Evolutionary conservation across 805 yeast species (phyloP).

Genomic region (Hanseniaspora clermontiae): DNA sequence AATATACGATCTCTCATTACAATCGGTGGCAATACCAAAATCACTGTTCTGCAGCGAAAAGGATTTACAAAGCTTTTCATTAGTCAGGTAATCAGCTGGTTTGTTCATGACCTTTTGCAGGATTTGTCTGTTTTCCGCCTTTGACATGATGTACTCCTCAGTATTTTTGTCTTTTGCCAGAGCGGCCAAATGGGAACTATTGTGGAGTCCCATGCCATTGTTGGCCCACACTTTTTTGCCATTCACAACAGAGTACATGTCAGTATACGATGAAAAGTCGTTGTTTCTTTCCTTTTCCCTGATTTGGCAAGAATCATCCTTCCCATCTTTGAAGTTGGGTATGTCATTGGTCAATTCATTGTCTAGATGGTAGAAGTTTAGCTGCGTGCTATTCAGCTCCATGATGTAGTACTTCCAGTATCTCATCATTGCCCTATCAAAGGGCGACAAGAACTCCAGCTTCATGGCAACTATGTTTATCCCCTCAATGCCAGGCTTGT

Average conservation of each 20-base stretch:
- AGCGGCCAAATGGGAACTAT: neutral
- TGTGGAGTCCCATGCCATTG: neutral
- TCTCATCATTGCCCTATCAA: conserved; percentile 51
- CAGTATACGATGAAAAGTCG: conserved; percentile 10
- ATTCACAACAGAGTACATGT: neutral
- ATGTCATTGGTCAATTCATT: conserved; percentile 24
- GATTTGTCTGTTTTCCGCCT: conserved; percentile 23
- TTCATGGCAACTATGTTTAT: conserved; percentile 50
- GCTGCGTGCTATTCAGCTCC: conserved; percentile 77
- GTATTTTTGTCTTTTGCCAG: neutral
- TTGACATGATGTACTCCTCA: conserved; percentile 18
- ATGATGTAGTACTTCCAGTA: conserved; percentile 59
- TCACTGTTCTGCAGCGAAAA: conserved; percentile 75
- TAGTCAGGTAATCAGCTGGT: conserved; percentile 22
- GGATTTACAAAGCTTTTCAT: conserved; percentile 38
- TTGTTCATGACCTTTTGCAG: conserved; percentile 17
- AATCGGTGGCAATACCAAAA: conserved; percentile 77
- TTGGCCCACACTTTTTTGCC: neutral
- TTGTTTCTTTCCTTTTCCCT: conserved; percentile 10
- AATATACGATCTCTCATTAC: conserved; percentile 54
- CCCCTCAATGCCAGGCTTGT: conserved; percentile 53
- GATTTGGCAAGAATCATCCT: conserved; percentile 21
- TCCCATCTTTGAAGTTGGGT: conserved; percentile 24
- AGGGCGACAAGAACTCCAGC: conserved; percentile 66
- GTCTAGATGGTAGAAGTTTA: conserved; percentile 49